Base-by-base conservation (phyloP, 441 rosid species). In the Breynia disticha region DNA sequence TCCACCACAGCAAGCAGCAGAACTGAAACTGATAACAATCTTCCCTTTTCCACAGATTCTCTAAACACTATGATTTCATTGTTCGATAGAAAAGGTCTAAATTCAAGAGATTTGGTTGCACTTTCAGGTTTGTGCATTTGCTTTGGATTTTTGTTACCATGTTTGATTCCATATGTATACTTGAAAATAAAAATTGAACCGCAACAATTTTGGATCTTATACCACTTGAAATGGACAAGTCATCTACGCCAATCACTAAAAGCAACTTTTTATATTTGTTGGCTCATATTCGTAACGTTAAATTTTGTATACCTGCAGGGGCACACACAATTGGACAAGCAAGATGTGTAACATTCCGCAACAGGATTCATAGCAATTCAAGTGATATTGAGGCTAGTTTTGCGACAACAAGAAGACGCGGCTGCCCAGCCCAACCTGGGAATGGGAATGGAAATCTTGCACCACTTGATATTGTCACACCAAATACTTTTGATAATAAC, bases 251-350 rank as follows among this genome's bases (percentile, higher is more conserved):
- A n/a, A n/a, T n/a, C n/a, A n/a, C n/a, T 39, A 39, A 39, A 8
- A 14, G 11, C n/a, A 9, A 4, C 11, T 45, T 43, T 19, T 32
- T 12, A 0, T 11, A 12, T 7, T 72, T 15, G 79, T 81, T 0
- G 76, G 82, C 11, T 84, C 82, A 6, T 62, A 71, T 58, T 83
- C 79, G n/a, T n/a, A n/a, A n/a, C n/a, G n/a, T n/a, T n/a, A n/a
- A n/a, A 61, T 75, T 77, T 62, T 80, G 79, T 37, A 78, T 83
- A 41, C 70, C 69, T 9, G 77, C 63, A 41, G 68, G 63, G 39
- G 13, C 35, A 14, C 14, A 14, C 15, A 80, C 82, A 0, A 43
- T 78, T 7, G 83, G 88, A 5, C 82, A 76, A 50, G 86, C 94
- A 28, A 76, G 66, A 28, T 76, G 86, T 62, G 32, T 54, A 20